Evolutionary conservation across 2,329 filamentous ascomycete genomes (phyloP), one percentile per base, ranked within the genome.

Genomic region (Ceratocystis papillata): DNA sequence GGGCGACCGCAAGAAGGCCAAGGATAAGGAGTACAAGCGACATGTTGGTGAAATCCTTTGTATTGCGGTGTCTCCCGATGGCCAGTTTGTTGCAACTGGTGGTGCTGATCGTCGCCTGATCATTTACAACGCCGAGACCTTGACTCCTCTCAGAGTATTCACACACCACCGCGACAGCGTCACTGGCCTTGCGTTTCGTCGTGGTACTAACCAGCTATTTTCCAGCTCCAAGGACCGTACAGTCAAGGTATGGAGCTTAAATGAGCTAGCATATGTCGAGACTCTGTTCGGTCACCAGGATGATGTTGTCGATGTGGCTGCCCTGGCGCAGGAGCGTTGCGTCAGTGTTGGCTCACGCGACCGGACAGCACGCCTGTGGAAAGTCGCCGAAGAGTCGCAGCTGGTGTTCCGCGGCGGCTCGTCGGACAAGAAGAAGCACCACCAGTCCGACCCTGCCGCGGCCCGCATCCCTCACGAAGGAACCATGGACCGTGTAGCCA

Each of bases 211-310:
- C 72, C 92, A 96, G 76, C 79, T 99, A 22, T 99, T 95, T 77
- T 95, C 90, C 2, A 87, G 88, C 67, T 94, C 90, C 65, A 89
- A 87, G 72, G 94, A 99, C 76, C 85, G 94, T 53, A 96, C 93
- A 2, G 87, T 99, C 73, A 97, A 97, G 76, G 88, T 95, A 41
- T 99, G 93, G 90, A 93, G 88, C 70, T 79, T 96, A 55, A 88
- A 96, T 71, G 91, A 95, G 74, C 81, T 96, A 69, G 90, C 93
- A 59, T 99, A 97, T 73, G 84, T 96, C 37, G 94, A 99, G 76
- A 97, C 93, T 0, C 80, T 99, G 0, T 97, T 96, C 73, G 94
- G 94, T 57, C 94, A 99, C 76, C 93, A 96, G 73, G 93, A 97
- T 73, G 83, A 89, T 69, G 88, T 97, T 4, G 81, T 93, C 46